These are phyloP conservation scores for Coniosporium tulheliwenetii DNA, from an alignment of 2,329 filamentous ascomycete genomes.

Conservation along the genomic window DNA sequence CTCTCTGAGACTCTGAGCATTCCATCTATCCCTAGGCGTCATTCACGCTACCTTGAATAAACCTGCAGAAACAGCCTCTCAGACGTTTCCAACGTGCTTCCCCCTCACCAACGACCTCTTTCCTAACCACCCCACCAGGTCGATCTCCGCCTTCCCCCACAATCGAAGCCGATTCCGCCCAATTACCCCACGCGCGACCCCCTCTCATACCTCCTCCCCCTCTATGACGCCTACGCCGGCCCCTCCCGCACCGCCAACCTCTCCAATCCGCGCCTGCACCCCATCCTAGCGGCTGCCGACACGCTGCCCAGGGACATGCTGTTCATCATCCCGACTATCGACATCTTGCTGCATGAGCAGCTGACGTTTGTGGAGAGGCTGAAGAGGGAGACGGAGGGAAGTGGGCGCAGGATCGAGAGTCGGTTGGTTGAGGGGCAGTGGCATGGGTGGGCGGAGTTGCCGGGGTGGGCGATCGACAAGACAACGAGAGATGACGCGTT, in stretches of 20 bases:
- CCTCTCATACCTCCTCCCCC: slow-evolving; percentile 19
- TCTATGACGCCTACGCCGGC: slow-evolving; percentile 29
- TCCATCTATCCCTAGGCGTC: no score
- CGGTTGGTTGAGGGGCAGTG: slow-evolving; percentile 12
- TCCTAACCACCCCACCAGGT: slow-evolving; percentile 8
- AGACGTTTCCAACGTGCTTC: no score
- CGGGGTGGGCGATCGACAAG: not conserved
- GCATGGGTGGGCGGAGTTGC: slow-evolving; percentile 14
- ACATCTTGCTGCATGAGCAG: slow-evolving; percentile 27
- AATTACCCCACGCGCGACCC: slow-evolving; percentile 23
- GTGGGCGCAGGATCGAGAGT: slow-evolving; percentile 10
- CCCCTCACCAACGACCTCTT: no score
- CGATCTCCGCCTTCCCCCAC: slow-evolving; percentile 23
- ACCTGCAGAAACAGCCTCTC: no score
- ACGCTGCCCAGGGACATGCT: slow-evolving; percentile 23
- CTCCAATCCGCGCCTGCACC: slow-evolving; percentile 20
- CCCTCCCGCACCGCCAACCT: slow-evolving; percentile 12
- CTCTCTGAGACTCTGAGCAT: no score
- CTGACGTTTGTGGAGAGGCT: slow-evolving; percentile 21
- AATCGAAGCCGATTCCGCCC: slow-evolving; percentile 22
- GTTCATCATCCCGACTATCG: slow-evolving; percentile 23
- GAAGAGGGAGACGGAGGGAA: slow-evolving; percentile 6
- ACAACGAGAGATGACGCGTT: not conserved
- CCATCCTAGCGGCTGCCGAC: slow-evolving; percentile 17
- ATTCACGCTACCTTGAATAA: no score